Evolutionary conservation across 331 rosid species (phyloP).

Genomic region (Cydonia oblonga): DNA sequence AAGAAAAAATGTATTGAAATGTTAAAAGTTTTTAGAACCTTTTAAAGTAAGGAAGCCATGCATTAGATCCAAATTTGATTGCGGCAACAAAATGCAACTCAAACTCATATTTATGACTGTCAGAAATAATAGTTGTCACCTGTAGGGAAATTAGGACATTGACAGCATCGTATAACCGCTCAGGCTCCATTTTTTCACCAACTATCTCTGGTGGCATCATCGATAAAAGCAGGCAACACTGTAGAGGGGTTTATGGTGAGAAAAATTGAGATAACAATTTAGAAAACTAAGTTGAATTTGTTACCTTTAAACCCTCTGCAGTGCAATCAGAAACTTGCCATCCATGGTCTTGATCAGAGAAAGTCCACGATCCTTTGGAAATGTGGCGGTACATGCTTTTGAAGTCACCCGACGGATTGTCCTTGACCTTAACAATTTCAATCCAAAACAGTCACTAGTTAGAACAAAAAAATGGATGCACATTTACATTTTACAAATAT

Average conservation of each 20-base stretch:
- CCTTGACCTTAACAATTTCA: too few relatives aligned
- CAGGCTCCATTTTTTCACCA: constrained; percentile 29
- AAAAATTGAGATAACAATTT: too few relatives aligned
- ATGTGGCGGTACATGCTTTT: too few relatives aligned
- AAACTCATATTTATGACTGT: not conserved
- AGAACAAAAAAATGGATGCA: too few relatives aligned
- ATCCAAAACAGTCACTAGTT: not conserved
- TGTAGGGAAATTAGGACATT: constrained; percentile 48
- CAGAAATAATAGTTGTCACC: not conserved
- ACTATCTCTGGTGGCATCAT: constrained; percentile 21
- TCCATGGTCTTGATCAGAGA: too few relatives aligned
- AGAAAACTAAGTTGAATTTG: too few relatives aligned
- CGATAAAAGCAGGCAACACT: constrained; percentile 28
- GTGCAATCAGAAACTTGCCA: too few relatives aligned
- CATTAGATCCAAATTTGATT: not conserved
- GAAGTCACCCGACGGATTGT: too few relatives aligned
- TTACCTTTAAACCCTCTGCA: too few relatives aligned
- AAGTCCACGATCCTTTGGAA: too few relatives aligned
- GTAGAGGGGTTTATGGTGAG: too few relatives aligned
- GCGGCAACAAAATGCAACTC: not conserved
- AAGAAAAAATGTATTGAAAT: too few relatives aligned
- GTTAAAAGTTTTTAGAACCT: not conserved
- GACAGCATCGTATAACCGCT: constrained; percentile 37
- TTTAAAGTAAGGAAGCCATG: not conserved
- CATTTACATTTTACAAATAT: not conserved